Percentiles rank a stretch among this genome's conserved stretches.
Evolutionary conservation across 2,329 filamentous ascomycete species (phyloP).

Genomic region (Diaporthe caulivora): DNA sequence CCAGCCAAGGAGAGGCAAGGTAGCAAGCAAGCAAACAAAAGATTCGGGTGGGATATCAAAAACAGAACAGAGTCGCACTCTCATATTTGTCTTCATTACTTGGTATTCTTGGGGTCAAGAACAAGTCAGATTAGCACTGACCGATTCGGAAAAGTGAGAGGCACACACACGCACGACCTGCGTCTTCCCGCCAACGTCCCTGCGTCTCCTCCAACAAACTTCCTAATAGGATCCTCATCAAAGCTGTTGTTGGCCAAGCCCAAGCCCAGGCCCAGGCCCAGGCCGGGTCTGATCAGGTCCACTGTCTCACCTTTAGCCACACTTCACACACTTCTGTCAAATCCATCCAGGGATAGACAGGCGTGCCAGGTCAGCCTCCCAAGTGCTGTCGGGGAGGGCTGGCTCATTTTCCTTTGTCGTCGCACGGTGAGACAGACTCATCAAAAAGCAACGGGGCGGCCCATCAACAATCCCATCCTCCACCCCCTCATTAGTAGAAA

Average conservation of each 20-base stretch:
- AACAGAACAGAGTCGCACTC: background rate
- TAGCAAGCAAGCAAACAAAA: constrained; percentile 1
- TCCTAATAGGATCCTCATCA: background rate
- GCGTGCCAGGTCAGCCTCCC: background rate
- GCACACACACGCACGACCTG: background rate
- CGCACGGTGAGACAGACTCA: background rate
- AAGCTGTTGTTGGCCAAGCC: background rate
- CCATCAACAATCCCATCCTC: background rate
- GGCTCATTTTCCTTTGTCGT: constrained; percentile 12
- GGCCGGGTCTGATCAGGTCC: background rate
- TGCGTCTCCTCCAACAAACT: no score
- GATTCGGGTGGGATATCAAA: background rate
- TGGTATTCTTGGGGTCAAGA: no score
- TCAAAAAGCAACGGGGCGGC: constrained; percentile 5
- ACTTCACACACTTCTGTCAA: background rate
- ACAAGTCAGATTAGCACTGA: no score
- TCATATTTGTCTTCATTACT: background rate
- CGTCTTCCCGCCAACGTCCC: background rate
- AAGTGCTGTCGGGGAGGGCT: background rate
- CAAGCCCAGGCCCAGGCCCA: background rate
- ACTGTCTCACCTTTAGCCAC: constrained; percentile 17
- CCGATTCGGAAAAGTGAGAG: background rate
- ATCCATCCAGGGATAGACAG: background rate
- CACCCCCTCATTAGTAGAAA: background rate
- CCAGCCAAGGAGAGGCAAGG: background rate